phyloP scores from a whole-genome alignment of 2,329 filamentous ascomycete genomes.

The Cladosporium phlei region DNA sequence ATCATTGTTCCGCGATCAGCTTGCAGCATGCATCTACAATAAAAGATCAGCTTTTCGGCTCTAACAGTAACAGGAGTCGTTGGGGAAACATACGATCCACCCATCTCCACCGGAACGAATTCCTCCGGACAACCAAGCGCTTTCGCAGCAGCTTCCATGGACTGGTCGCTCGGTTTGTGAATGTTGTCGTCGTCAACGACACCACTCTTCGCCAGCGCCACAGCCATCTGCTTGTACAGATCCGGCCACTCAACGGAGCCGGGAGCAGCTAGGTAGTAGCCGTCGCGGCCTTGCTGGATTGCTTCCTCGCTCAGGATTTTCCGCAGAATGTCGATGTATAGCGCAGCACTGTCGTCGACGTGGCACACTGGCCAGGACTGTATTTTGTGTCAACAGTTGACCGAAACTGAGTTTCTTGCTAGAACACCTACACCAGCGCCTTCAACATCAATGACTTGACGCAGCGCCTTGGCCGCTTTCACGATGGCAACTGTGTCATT shows the following conservation, averaged over 20 bases:
- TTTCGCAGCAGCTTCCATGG: constrained; percentile 39
- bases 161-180: constrained; percentile 32
- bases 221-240: constrained; percentile 45
- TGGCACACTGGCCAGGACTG: constrained; percentile 53
- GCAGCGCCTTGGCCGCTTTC: constrained; percentile 38
- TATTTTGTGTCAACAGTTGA: neutral
- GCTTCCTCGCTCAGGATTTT: constrained; percentile 40
- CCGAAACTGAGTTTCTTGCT: too few relatives aligned
- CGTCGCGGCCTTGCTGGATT: constrained; percentile 39
- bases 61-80: neutral
- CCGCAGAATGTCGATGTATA: constrained; percentile 46
- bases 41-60: constrained; percentile 7
- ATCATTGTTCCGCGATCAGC: constrained; percentile 39
- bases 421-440: constrained; percentile 19
- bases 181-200: constrained; percentile 39
- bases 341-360: constrained; percentile 42
- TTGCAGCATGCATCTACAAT: constrained; percentile 40
- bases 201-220: constrained; percentile 36
- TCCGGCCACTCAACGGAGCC: constrained; percentile 50
- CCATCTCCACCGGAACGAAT: constrained; percentile 39
- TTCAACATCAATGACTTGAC: constrained; percentile 39
- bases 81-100: constrained; percentile 38
- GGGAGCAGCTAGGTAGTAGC: constrained; percentile 49
- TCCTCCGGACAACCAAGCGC: constrained; percentile 34
- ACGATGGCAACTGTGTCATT: constrained; percentile 48